Conservation (phyloP, 2,329 filamentous ascomycete genomes). For the Penicillium nordicum region DNA sequence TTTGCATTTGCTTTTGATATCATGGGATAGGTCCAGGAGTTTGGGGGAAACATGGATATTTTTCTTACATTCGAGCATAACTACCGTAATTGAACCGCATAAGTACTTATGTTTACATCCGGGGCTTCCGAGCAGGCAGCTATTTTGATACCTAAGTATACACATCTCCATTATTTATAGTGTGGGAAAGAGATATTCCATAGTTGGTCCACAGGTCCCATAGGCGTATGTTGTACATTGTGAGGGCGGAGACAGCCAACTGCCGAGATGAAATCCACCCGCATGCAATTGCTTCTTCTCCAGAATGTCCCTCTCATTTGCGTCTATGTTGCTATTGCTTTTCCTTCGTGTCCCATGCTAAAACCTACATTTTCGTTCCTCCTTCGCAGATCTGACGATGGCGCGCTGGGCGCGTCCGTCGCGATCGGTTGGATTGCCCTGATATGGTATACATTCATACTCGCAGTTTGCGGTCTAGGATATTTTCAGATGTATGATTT, state of each 20-base stretch:
- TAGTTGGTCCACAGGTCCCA: background rate
- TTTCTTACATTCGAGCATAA: background rate
- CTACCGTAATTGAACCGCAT: background rate
- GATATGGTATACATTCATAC: slow-evolving; percentile 56
- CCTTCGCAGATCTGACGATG: slow-evolving; percentile 27
- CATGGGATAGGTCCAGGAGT: background rate
- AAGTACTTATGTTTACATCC: background rate
- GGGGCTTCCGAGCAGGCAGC: background rate
- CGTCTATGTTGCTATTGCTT: background rate
- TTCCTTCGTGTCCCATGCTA: slow-evolving; percentile 27
- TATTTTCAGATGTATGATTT: slow-evolving; percentile 55
- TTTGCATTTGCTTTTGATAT: background rate
- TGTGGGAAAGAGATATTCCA: background rate
- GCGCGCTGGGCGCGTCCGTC: slow-evolving; percentile 34
- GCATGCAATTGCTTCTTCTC: background rate
- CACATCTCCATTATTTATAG: background rate
- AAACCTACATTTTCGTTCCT: slow-evolving; percentile 23
- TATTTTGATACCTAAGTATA: background rate
- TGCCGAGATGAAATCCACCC: slow-evolving; percentile 12
- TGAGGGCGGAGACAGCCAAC: slow-evolving; percentile 3
- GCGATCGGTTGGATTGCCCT: slow-evolving; percentile 48
- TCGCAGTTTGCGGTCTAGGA: slow-evolving; percentile 56
- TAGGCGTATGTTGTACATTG: background rate
- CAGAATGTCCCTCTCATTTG: slow-evolving; percentile 18
- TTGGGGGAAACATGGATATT: background rate